A percentile compares a stretch with the other conserved stretches of the same genome.
Conservation (phyloP, 208 protist species). For the Wallacemonas rigidus region DNA sequence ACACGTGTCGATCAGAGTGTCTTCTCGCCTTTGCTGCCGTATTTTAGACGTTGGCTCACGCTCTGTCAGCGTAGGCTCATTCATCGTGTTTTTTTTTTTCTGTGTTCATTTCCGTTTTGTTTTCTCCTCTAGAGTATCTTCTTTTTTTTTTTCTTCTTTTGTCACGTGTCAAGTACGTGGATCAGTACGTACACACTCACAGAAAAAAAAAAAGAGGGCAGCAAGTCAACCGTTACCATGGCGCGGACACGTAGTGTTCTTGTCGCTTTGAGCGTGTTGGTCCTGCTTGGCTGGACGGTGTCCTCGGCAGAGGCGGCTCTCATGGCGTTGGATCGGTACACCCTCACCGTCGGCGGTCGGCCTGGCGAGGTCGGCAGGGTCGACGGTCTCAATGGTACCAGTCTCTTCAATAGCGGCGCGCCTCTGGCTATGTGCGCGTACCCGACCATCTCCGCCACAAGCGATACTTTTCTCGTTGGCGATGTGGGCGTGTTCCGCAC, state of each 20-base stretch:
- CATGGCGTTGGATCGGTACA: conserved; percentile 25
- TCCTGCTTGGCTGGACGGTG: conserved; percentile 10
- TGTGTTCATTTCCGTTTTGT: not conserved
- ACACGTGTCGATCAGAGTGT: not conserved
- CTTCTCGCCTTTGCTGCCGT: not conserved
- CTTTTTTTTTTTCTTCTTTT: conserved; percentile 9
- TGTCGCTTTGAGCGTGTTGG: conserved; percentile 7
- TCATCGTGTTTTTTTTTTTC: not conserved
- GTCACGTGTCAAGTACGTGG: not conserved
- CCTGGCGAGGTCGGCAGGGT: not conserved
- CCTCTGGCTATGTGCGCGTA: conserved; percentile 45
- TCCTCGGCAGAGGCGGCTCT: not conserved
- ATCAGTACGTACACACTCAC: not conserved
- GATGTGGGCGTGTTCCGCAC: conserved; percentile 34
- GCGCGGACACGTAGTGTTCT: not conserved
- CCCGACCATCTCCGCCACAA: conserved; percentile 18
- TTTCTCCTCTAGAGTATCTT: conserved; percentile 13
- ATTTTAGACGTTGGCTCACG: conserved; percentile 4
- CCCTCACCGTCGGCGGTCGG: conserved; percentile 41
- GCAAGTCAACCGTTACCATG: not conserved
- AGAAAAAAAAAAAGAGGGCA: not conserved
- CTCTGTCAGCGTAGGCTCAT: not conserved
- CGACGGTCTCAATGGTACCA: conserved; percentile 38
- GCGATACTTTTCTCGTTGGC: conserved; percentile 44
- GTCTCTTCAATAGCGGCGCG: conserved; percentile 22